Evolutionary conservation across 208 protist species (phyloP), one percentile per base, ranked within the genome.

Genomic region (Leptomonas pyrrhocoris): DNA sequence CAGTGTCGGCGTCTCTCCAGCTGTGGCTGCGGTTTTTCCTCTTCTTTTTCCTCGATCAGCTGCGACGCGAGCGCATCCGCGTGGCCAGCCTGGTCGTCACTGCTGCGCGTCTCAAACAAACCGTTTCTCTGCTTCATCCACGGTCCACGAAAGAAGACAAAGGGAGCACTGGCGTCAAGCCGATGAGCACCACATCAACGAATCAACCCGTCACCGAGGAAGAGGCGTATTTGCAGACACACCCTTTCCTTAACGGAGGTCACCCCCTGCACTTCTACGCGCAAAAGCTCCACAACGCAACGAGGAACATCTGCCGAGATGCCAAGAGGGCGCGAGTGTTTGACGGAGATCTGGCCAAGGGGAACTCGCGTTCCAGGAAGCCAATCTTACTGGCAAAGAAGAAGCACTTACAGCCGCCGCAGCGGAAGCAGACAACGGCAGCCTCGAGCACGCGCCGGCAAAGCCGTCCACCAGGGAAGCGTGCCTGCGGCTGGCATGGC

Each of bases 1-100:
- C 31, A 0, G 43, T 46, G 34, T 8, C 8, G 0, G 54, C 23
- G 6, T 75, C 70, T 21, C 23, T 68, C 19, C 43, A 30, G 49
- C 38, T 46, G 12, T 75, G 70, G 70, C 12, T 55, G 25, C 43
- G 50, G 16, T 75, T 45, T 31, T 75, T 64, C 30, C 31, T 61
- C 2, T 27, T 8, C 18, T 75, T 75, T 28, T 75, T 75, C 48
- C 23, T 58, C 7, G 34, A 68, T 25, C 57, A 60, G 61, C 43
- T 75, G 34, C 51, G 68, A 28, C 0, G 19, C 21, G 49, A 59
- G 13, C 68, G 42, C 23, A 28, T n/a, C 2, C 31, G 58, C 1
- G 6, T 64, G 7, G 40, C 56, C 27, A 34, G 30, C 2, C 21
- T 66, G 27, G 5, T 4, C 48, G 50, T 23, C 40, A 34, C 42